These are phyloP conservation scores for Ustilago esculenta DNA, from an alignment of 1,284 basidiomycete genomes.

Conservation along the genomic window DNA sequence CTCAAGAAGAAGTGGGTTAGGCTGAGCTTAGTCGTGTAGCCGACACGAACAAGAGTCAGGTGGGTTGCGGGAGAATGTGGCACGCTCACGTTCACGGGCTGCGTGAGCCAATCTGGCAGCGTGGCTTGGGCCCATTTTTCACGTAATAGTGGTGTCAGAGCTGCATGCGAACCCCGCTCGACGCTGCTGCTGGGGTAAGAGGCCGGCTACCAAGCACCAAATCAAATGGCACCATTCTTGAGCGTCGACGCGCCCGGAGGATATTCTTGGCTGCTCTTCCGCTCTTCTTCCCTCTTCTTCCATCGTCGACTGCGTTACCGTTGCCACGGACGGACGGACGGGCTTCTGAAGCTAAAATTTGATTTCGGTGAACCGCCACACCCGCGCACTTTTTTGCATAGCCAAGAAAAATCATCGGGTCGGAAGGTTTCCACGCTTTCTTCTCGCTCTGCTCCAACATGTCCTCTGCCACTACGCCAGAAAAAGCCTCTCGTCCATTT, in stretches of 20 bases:
- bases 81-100: constrained; percentile 70
- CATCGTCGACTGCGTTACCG: neutral
- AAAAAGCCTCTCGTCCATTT: too few species aligned
- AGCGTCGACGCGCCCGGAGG: too few species aligned
- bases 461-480: too few species aligned
- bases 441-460: too few species aligned
- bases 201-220: constrained; percentile 12
- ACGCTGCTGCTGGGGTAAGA: constrained; percentile 7
- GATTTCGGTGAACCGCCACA: constrained; percentile 36
- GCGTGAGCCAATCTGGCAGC: neutral
- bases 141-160: constrained; percentile 4
- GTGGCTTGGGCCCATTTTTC: constrained; percentile 5
- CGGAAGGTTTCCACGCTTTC: too few species aligned
- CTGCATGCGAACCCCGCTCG: constrained; percentile 8
- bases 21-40: constrained; percentile 15
- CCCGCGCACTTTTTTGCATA: constrained; percentile 9
- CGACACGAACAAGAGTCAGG: constrained; percentile 6
- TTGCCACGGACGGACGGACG: constrained; percentile 1
- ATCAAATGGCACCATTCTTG: constrained; percentile 10
- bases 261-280: too few species aligned
- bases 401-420: constrained; percentile 27
- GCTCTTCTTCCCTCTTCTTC: neutral
- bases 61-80: constrained; percentile 37
- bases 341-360: too few species aligned
- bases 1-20: neutral